Percentiles rank a stretch among this genome's conserved stretches.
Evolutionary conservation across 495 filamentous ascomycete species (phyloP).

Genomic region (Trichoderma parareesei): DNA sequence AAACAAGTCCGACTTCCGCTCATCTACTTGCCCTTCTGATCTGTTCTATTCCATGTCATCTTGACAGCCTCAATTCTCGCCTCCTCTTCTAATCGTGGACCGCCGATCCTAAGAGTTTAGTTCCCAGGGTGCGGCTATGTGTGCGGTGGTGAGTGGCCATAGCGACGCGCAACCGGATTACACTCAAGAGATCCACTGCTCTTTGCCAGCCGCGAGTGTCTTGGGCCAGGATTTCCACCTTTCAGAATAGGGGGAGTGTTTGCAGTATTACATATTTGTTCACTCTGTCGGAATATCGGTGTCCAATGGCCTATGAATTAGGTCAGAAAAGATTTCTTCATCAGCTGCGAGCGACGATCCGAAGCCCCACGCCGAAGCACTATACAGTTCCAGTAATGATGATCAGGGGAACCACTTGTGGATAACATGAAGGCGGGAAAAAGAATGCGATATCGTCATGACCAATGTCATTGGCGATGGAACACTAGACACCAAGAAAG

Average conservation of each 20-base stretch:
- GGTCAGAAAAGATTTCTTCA: neutral
- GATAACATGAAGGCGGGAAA: neutral
- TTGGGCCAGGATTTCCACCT: no score
- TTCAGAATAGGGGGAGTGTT: no score
- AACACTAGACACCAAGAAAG: neutral
- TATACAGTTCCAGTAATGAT: neutral
- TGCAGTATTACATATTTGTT: no score
- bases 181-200: no score
- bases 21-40: neutral
- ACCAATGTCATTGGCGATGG: neutral
- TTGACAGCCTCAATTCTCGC: neutral
- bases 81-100: neutral
- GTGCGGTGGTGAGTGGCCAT: neutral
- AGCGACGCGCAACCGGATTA: neutral
- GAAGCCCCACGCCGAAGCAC: neutral
- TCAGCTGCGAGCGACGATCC: neutral
- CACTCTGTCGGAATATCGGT: no score
- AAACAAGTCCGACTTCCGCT: neutral
- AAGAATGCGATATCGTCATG: neutral
- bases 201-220: no score
- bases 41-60: neutral
- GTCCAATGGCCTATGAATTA: neutral
- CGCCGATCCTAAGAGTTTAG: neutral
- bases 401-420: conserved; percentile 4
- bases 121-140: neutral